Conservation (phyloP, 441 rosid species). For the Raphanus hybrid region DNA sequence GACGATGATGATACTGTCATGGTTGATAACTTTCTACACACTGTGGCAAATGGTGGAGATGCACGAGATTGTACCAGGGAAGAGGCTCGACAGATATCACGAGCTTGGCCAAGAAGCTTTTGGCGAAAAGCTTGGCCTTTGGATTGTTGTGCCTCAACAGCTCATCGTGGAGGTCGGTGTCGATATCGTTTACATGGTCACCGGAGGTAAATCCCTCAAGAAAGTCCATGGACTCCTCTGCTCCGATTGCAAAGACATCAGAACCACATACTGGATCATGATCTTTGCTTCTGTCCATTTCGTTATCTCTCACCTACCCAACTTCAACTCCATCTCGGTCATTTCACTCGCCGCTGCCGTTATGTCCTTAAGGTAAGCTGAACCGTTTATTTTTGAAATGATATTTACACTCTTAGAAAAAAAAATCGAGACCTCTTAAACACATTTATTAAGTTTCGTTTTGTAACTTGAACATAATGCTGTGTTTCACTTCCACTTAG, state of each 20-base stretch:
- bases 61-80: constrained; percentile 70
- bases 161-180: constrained; percentile 60
- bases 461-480: not conserved
- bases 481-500: not conserved
- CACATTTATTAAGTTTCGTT: not conserved
- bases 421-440: not conserved
- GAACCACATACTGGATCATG: constrained; percentile 56
- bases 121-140: constrained; percentile 61
- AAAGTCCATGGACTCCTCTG: constrained; percentile 49
- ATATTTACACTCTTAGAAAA: not conserved
- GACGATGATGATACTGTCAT: constrained; percentile 51
- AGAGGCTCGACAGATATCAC: constrained; percentile 62
- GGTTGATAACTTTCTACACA: constrained; percentile 63
- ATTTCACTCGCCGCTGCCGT: constrained; percentile 61
- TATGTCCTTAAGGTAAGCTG: constrained; percentile 56
- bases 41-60: constrained; percentile 78
- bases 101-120: constrained; percentile 67
- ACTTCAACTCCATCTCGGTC: constrained; percentile 57
- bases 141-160: constrained; percentile 67
- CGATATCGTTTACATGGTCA: constrained; percentile 58
- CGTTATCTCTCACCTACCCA: constrained; percentile 60
- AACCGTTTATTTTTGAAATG: not conserved
- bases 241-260: constrained; percentile 47
- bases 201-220: constrained; percentile 61
- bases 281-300: constrained; percentile 59